These are phyloP conservation scores for Picochlorum sp. DNA, from an alignment of 139 green algal species.

Conservation along the genomic window DNA sequence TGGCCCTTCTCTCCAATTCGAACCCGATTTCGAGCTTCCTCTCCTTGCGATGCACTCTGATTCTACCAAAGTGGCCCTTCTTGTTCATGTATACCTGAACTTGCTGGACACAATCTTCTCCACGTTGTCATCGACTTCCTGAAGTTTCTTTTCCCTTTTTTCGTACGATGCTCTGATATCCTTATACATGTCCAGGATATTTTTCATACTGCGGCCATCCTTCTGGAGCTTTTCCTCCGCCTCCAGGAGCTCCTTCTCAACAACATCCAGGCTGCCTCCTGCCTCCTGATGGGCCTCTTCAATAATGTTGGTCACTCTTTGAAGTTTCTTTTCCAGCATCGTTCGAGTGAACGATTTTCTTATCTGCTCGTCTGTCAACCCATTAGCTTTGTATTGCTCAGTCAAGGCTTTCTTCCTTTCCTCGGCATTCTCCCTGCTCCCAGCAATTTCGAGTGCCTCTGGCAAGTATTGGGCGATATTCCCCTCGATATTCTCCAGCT, in stretches of 20 bases:
- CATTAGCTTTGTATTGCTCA: conserved; percentile 5
- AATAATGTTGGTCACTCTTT: conserved; percentile 25
- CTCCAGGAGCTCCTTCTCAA: conserved; percentile 15
- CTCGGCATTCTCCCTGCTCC: conserved; percentile 15
- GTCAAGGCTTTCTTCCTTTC: background rate
- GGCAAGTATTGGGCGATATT: background rate
- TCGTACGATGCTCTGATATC: background rate
- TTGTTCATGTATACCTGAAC: conserved; percentile 30
- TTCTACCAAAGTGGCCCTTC: conserved; percentile 38
- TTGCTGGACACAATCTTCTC: conserved; percentile 14
- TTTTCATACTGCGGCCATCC: conserved; percentile 1
- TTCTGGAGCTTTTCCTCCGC: conserved; percentile 3
- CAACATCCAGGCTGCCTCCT: conserved; percentile 22
- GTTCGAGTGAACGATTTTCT: background rate
- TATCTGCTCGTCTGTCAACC: conserved; percentile 16
- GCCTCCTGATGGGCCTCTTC: conserved; percentile 22
- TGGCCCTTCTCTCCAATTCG: conserved; percentile 12
- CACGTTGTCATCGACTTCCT: conserved; percentile 20
- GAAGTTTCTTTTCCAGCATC: conserved; percentile 20
- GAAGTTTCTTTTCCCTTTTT: conserved; percentile 1
- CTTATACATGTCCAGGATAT: background rate
- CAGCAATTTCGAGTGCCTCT: conserved; percentile 11
- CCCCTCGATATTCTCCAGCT: conserved; percentile 4
- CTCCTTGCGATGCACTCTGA: conserved; percentile 34
- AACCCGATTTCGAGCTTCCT: conserved; percentile 11